Evolutionary conservation across 148 eudicot genomes (phyloP).

Genomic region (Heliamphora exappendiculata): DNA sequence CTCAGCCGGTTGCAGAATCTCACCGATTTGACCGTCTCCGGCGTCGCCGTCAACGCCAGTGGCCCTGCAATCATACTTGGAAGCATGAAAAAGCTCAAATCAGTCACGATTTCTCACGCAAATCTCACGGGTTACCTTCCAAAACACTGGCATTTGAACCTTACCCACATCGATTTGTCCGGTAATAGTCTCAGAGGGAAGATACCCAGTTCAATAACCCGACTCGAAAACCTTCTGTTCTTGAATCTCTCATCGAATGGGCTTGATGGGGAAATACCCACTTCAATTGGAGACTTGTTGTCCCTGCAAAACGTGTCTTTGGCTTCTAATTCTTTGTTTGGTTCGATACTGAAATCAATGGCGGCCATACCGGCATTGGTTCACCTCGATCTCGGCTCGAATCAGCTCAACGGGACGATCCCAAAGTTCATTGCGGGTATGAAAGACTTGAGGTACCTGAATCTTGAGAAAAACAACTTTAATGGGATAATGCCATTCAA

Average conservation of each 20-base stretch:
- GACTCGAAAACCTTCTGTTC: conserved; percentile 34
- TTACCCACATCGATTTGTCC: conserved; percentile 59
- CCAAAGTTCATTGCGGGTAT: conserved; percentile 51
- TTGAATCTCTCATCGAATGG: conserved; percentile 56
- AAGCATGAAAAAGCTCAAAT: conserved; percentile 21
- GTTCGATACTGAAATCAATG: conserved; percentile 54
- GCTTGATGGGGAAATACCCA: conserved; percentile 48
- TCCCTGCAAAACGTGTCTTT: conserved; percentile 41
- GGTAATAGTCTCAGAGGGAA: conserved; percentile 46
- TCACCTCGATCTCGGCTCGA: conserved; percentile 69
- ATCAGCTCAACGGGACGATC: conserved; percentile 64
- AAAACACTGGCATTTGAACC: conserved; percentile 44
- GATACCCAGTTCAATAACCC: conserved; percentile 44
- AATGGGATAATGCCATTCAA: conserved; percentile 82
- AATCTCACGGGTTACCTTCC: conserved; percentile 65
- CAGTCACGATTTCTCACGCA: conserved; percentile 38
- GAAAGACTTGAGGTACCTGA: conserved; percentile 56
- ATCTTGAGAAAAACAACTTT: conserved; percentile 66
- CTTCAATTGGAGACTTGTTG: conserved; percentile 49
- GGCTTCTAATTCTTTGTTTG: conserved; percentile 51
- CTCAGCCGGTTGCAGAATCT: conserved; percentile 31
- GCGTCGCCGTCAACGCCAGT: conserved; percentile 36
- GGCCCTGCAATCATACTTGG: conserved; percentile 44
- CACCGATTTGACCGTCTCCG: conserved; percentile 40
- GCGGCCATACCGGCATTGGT: conserved; percentile 33